Evolutionary conservation across 345 rosid genomes (phyloP).

Genomic region (Syzygium jambos): DNA sequence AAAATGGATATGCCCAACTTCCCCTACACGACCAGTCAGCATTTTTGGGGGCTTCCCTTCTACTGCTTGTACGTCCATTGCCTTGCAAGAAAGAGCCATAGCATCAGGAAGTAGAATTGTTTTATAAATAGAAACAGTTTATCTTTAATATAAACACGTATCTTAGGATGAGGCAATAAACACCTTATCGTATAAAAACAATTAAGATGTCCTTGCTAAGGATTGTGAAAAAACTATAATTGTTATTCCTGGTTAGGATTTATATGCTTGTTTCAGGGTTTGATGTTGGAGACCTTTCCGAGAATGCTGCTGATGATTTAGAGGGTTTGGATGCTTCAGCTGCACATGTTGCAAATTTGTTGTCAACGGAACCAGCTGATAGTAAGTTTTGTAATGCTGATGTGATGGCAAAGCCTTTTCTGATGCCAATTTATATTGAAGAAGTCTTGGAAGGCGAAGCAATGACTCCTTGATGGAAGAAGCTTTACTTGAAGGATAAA

Average conservation of each 20-base stretch:
- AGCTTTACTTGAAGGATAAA: neutral
- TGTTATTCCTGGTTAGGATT: neutral
- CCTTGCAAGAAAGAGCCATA: neutral
- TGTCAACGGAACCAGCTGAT: slow-evolving; percentile 89
- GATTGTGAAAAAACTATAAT: neutral
- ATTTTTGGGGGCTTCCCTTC: slow-evolving; percentile 96
- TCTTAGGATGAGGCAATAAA: neutral
- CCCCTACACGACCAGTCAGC: slow-evolving; percentile 82
- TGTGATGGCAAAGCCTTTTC: neutral
- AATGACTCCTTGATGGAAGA: neutral
- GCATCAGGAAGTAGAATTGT: neutral
- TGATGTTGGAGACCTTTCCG: slow-evolving; percentile 78
- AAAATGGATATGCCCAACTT: slow-evolving; percentile 99
- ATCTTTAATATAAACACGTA: neutral
- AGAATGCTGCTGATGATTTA: slow-evolving; percentile 76
- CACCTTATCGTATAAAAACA: neutral
- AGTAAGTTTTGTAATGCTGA: slow-evolving; percentile 46
- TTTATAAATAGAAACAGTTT: neutral
- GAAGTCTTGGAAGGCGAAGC: neutral
- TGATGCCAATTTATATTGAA: neutral
- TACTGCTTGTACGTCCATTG: slow-evolving; percentile 76
- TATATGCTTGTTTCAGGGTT: slow-evolving; percentile 50
- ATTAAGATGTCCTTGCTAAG: neutral
- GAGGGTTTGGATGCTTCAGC: slow-evolving; percentile 93
- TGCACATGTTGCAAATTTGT: slow-evolving; percentile 82